Base-by-base conservation (phyloP, 139 green algal species). In the Chlorella sorokiniana region DNA sequence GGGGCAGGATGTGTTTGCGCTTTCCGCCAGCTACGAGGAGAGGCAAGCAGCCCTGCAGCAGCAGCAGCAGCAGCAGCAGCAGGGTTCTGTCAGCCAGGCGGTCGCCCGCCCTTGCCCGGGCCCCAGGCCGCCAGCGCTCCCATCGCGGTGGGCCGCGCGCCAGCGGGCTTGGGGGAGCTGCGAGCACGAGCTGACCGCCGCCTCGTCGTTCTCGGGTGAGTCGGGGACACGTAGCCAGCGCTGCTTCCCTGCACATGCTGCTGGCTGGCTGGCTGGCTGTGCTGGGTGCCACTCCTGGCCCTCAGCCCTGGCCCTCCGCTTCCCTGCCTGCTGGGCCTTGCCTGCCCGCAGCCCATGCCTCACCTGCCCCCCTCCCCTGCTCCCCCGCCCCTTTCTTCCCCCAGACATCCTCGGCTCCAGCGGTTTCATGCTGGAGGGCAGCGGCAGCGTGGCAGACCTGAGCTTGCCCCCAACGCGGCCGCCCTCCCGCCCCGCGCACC, bases 381-480 rank as follows among this genome's bases (percentile, higher is more conserved):
- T n/a, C 33, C 16, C 69, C 7, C 10, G 2, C 27, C 8, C 27
- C 0, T 42, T 14, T 51, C 20, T 29, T 29, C 11, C 37, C 40
- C 52, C 73, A 79, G 73, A 79, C 20, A 54, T 79, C 38, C 35
- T 79, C 14, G 54, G 44, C 73, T 25, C 22, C 31, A 41, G 59
- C 27, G 73, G 37, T 9, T 79, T 79, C 54, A 79, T 79, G 73
- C 73, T 79, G 35, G 73, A 79, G 54, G 54, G 54, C 37, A 54
- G 33, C 9, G 40, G 35, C 68, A 75, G 68, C 64, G 37, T 33
- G 1, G 38, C 33, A 5, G 73, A 52, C 48, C 35, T 41, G 73
- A 33, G 9, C 54, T 79, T n/a, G n/a, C n/a, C n/a, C n/a, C n/a
- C n/a, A n/a, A n/a, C n/a, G n/a, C n/a, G n/a, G n/a, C n/a, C n/a